Evolutionary conservation across 2,329 filamentous ascomycete genomes (phyloP).

Genomic region (Microcyclospora pomicola): DNA sequence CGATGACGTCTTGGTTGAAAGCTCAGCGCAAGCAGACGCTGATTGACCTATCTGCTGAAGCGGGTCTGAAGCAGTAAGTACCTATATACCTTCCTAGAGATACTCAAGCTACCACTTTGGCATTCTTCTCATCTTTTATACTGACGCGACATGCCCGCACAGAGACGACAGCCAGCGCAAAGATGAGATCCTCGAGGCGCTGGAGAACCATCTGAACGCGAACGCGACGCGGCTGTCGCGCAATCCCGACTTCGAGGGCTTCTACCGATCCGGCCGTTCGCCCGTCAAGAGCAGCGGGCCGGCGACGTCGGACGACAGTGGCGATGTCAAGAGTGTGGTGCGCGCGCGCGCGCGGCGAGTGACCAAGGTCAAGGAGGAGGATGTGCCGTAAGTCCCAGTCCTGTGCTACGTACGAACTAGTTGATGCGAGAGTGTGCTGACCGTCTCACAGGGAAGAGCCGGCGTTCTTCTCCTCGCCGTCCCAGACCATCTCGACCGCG

Average conservation of each 20-base stretch:
- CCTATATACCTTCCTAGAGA: no score
- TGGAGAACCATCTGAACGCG: conserved; percentile 59
- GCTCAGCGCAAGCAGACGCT: conserved; percentile 18
- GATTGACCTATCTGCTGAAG: conserved; percentile 17
- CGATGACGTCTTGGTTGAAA: conserved; percentile 16
- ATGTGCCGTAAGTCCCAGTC: conserved; percentile 12
- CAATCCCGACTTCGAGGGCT: conserved; percentile 55
- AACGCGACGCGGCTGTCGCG: conserved; percentile 52
- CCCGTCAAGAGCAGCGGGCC: conserved; percentile 30
- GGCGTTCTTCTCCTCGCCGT: not conserved
- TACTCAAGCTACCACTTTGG: no score
- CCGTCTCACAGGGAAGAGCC: not conserved
- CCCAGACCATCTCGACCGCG: not conserved
- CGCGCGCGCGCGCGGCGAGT: conserved; percentile 15
- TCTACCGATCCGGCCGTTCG: conserved; percentile 51
- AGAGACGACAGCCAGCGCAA: conserved; percentile 53
- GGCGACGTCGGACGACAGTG: conserved; percentile 11
- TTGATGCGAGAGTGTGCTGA: not conserved
- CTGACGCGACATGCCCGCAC: conserved; percentile 36
- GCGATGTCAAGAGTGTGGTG: conserved; percentile 20
- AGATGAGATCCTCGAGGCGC: conserved; percentile 58
- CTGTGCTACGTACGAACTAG: not conserved
- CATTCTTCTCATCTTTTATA: no score
- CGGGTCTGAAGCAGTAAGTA: conserved; percentile 18
- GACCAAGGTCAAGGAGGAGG: conserved; percentile 24